Base-by-base conservation (phyloP, 805 yeast genomes). In the Metschnikowia lunata region DNA sequence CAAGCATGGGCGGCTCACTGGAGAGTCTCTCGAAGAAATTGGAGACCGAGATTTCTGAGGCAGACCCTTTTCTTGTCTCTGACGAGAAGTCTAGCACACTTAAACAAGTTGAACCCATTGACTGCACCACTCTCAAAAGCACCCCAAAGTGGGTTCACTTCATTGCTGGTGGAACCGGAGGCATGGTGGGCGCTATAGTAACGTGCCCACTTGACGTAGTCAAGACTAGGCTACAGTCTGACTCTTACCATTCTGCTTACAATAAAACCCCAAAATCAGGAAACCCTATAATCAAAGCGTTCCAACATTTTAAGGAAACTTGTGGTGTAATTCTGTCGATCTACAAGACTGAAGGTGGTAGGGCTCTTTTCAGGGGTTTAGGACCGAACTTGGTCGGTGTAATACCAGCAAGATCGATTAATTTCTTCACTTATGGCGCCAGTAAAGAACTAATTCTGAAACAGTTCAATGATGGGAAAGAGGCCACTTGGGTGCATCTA, bases 381-480 rank as follows among this genome's bases (percentile, higher is more conserved):
- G 99, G 99, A 0, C 99, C 99, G 8, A 93, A 91, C 57, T 72
- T 93, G 54, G 95, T 91, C 13, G 99, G 99, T 42, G 98, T 93
- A 12, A 91, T 93, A 34, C 99, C 99, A 0, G 98, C 99, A 1
- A 76, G 99, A 62, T 85, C 97, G 27, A 95, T 93, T 51, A 93
- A 93, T 64, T 93, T 93, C 63, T 90, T 90, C 72, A 88, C 97
- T 0, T 93, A 93, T 62, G 96, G 97, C n/a, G 74, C 87, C n/a
- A 80, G 95, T 6, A 93, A 93, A 58, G 91, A 86, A 23, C 40
- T 85, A 12, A 63, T 89, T n/a, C 75, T 88, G 7, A 67, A 68
- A 14, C 71, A 76, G 36, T 79, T 88, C 64, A 84, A 85, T 62
- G 64, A 83, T 42, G 89, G 90, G 10, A 63, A 83, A 46, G 96